A percentile compares a stretch with the other conserved stretches of the same genome.
Evolutionary conservation across 208 protist genomes (phyloP).

Genomic region (Leishmania tarentolae): DNA sequence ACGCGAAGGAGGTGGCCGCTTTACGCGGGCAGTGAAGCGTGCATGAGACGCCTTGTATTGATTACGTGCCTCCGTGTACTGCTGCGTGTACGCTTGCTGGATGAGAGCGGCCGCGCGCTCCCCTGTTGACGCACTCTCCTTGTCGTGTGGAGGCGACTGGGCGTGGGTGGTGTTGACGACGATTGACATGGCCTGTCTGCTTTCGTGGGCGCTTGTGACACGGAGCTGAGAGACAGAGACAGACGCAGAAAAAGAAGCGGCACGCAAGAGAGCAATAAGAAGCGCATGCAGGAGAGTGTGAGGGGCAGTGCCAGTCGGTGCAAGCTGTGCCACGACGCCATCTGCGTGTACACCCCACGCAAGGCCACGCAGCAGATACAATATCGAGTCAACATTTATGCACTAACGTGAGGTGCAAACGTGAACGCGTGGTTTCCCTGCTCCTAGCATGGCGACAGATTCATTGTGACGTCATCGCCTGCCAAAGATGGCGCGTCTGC

Average conservation of each 20-base stretch:
- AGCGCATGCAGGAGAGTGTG: background rate
- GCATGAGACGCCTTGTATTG: conserved; percentile 32
- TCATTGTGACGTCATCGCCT: background rate
- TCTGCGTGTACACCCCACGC: background rate
- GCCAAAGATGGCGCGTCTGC: background rate
- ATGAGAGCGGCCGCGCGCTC: conserved; percentile 4
- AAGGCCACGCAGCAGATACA: background rate
- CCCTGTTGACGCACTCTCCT: background rate
- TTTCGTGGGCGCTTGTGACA: background rate
- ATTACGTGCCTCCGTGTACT: conserved; percentile 26
- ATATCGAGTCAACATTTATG: background rate
- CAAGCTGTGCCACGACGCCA: background rate
- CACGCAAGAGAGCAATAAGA: background rate
- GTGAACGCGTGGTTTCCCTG: background rate
- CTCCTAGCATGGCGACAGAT: background rate
- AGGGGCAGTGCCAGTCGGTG: background rate
- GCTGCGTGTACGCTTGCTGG: conserved; percentile 19
- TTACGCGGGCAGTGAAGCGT: conserved; percentile 29
- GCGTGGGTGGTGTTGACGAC: background rate
- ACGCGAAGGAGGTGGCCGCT: conserved; percentile 7
- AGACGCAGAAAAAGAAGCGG: conserved; percentile 1
- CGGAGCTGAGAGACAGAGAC: background rate
- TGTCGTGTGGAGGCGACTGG: background rate
- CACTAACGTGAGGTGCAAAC: background rate
- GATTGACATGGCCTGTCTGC: conserved; percentile 4